A percentile compares a stretch with the other conserved stretches of the same genome.
Conservation (phyloP, 2,329 filamentous ascomycete species). For the Calonectria henricotiae region DNA sequence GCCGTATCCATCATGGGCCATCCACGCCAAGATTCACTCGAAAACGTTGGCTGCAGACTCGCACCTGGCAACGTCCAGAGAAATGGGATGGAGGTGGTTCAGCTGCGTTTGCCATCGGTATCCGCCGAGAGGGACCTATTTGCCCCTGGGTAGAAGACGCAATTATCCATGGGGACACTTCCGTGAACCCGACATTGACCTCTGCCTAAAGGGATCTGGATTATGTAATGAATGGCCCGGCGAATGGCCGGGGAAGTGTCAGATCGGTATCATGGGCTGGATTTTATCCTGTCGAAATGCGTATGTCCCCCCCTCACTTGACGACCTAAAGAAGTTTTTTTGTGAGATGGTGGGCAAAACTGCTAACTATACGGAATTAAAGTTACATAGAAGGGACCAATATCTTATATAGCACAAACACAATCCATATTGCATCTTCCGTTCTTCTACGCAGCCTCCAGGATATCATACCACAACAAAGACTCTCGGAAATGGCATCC, state of each 20-base stretch:
- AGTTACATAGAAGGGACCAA: conserved; percentile 53
- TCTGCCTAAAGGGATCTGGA: conserved; percentile 37
- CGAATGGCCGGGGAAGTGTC: conserved; percentile 39
- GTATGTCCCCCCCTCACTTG: conserved; percentile 33
- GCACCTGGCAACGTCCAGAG: conserved; percentile 31
- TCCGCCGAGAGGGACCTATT: conserved; percentile 28
- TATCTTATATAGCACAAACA: conserved; percentile 53
- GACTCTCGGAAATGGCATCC: conserved; percentile 39
- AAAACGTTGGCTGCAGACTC: conserved; percentile 26
- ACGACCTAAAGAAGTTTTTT: too few relatives aligned
- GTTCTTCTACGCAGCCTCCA: conserved; percentile 42
- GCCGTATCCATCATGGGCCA: conserved; percentile 23
- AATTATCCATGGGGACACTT: conserved; percentile 37
- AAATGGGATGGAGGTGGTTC: conserved; percentile 49
- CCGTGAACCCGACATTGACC: conserved; percentile 40
- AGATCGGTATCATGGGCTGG: conserved; percentile 55
- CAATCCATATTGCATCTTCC: conserved; percentile 47
- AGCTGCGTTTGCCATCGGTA: conserved; percentile 52
- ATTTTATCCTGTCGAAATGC: conserved; percentile 52
- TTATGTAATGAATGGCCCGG: conserved; percentile 41
- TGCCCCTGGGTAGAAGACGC: conserved; percentile 38
- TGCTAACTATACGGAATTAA: neutral
- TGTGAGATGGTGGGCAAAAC: neutral
- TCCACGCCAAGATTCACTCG: conserved; percentile 33
- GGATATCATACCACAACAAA: conserved; percentile 35